A percentile compares a stretch with the other conserved stretches of the same genome.
Conservation (phyloP, 441 rosid species). For the Geranium incanum region DNA sequence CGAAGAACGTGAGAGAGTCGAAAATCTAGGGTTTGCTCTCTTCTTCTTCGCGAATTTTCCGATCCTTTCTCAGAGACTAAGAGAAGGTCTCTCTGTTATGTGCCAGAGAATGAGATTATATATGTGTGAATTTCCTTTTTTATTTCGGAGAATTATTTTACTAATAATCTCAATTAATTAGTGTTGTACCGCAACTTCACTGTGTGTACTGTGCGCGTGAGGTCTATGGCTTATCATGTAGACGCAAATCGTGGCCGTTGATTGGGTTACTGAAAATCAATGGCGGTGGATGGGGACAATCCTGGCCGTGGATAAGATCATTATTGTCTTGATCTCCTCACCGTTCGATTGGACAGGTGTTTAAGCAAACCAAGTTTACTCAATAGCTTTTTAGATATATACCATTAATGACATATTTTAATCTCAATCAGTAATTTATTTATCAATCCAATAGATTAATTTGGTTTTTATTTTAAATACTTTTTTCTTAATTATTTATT, state of each 20-base stretch:
- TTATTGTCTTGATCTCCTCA: background rate
- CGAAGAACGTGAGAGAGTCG: background rate
- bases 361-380: background rate
- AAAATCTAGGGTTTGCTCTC: slow-evolving; percentile 2
- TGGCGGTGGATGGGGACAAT: background rate
- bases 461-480: too few species aligned
- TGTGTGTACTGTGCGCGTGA: background rate
- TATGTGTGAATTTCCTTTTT: too few species aligned
- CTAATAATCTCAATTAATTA: background rate
- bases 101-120: slow-evolving; percentile 6
- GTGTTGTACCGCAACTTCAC: background rate
- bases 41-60: slow-evolving; percentile 3
- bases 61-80: slow-evolving; percentile 11
- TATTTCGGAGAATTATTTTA: background rate
- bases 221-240: background rate
- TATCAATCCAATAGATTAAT: too few species aligned
- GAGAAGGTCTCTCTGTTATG: background rate
- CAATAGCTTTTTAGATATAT: background rate
- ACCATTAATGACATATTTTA: too few species aligned
- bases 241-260: background rate
- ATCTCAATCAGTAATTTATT: background rate
- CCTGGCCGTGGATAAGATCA: background rate
- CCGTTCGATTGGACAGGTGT: background rate
- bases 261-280: background rate
- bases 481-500: too few species aligned